These are phyloP conservation scores for Spathaspora girioi DNA, from an alignment of 805 yeast species.

Conservation along the genomic window DNA sequence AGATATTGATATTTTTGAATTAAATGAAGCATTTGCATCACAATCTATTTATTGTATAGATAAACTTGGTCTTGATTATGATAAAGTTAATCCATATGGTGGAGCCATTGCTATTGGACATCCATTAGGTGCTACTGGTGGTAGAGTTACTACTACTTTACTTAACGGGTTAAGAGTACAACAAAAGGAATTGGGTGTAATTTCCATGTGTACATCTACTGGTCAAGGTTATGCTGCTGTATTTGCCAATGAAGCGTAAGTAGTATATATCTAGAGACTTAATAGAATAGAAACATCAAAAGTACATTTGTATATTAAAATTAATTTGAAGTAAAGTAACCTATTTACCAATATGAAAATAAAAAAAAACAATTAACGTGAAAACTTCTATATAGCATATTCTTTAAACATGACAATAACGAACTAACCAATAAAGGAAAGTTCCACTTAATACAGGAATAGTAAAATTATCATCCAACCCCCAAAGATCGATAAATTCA, in stretches of 20 bases:
- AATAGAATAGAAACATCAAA: neutral
- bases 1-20: slow-evolving; percentile 28
- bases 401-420: slow-evolving; percentile 4
- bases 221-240: slow-evolving; percentile 39
- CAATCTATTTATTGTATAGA: slow-evolving; percentile 26
- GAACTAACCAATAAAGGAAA: slow-evolving; percentile 51
- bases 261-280: neutral
- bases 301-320: neutral
- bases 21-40: slow-evolving; percentile 37
- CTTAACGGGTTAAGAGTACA: slow-evolving; percentile 26
- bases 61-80: slow-evolving; percentile 19
- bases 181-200: slow-evolving; percentile 29
- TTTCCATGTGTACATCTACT: slow-evolving; percentile 40
- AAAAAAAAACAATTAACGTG: too few species aligned
- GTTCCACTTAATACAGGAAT: slow-evolving; percentile 84
- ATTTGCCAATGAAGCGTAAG: slow-evolving; percentile 21
- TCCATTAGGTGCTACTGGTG: slow-evolving; percentile 65
- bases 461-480: slow-evolving; percentile 89
- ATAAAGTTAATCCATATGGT: slow-evolving; percentile 38
- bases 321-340: neutral
- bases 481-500: slow-evolving; percentile 75
- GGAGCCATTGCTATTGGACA: slow-evolving; percentile 17
- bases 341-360: neutral
- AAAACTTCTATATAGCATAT: neutral
- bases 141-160: slow-evolving; percentile 35